Conservation (phyloP, 768 basidiomycete genomes). For the Gelatoporia subvermispora region DNA sequence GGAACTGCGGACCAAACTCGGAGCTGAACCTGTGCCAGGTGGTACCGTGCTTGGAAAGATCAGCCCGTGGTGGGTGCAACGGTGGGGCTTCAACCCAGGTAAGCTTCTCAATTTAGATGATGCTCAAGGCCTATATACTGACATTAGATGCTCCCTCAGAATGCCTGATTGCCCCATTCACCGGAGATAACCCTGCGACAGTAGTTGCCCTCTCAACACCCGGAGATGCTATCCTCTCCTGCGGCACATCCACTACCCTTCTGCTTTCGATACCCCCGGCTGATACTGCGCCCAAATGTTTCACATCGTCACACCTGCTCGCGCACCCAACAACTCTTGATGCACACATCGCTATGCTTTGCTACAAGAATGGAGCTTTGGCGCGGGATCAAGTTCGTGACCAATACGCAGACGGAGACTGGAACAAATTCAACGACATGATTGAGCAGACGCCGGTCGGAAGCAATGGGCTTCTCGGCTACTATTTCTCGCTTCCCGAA, state of each 20-base stretch:
- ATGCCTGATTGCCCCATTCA: slow-evolving; percentile 79
- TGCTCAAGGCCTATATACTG: neutral
- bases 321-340: slow-evolving; percentile 58
- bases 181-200: slow-evolving; percentile 87
- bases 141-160: slow-evolving; percentile 32
- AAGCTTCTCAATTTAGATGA: slow-evolving; percentile 5
- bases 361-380: slow-evolving; percentile 86
- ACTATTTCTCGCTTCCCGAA: slow-evolving; percentile 82
- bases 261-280: slow-evolving; percentile 71
- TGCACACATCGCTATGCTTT: slow-evolving; percentile 84
- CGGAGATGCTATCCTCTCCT: slow-evolving; percentile 78
- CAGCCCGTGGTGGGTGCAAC: slow-evolving; percentile 62
- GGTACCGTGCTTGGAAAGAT: slow-evolving; percentile 65
- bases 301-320: slow-evolving; percentile 72
- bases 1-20: slow-evolving; percentile 63
- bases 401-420: slow-evolving; percentile 51
- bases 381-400: slow-evolving; percentile 76
- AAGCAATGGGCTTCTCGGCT: slow-evolving; percentile 56
- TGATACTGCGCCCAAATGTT: slow-evolving; percentile 57
- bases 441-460: slow-evolving; percentile 52
- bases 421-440: slow-evolving; percentile 66
- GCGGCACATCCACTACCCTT: slow-evolving; percentile 87
- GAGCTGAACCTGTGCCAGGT: slow-evolving; percentile 71
- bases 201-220: slow-evolving; percentile 69
- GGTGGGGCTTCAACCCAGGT: slow-evolving; percentile 74